Evolutionary conservation across 2,329 filamentous ascomycete genomes (phyloP).

Genomic region (Aspergillus tubingensis): DNA sequence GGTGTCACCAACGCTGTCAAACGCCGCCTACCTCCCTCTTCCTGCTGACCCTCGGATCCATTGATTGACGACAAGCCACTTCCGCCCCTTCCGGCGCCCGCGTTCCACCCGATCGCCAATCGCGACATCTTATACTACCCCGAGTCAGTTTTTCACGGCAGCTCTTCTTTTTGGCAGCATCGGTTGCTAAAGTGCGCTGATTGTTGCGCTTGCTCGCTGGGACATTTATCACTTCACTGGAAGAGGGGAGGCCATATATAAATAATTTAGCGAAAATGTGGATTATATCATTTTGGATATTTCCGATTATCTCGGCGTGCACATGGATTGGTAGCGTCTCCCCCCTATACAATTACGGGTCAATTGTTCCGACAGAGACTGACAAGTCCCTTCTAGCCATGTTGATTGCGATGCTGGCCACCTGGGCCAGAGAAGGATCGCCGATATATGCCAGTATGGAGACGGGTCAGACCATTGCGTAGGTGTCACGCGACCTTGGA

Average conservation of each 20-base stretch:
- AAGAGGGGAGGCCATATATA: background rate
- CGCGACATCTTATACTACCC: background rate
- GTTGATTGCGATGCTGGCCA: conserved; percentile 61
- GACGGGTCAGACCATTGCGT: conserved; percentile 56
- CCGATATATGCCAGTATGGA: conserved; percentile 58
- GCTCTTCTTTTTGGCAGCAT: background rate
- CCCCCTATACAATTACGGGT: background rate
- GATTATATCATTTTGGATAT: conserved; percentile 53
- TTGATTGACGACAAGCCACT: conserved; percentile 15
- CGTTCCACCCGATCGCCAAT: background rate
- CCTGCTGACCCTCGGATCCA: background rate
- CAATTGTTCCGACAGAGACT: background rate
- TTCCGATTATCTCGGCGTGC: conserved; percentile 61
- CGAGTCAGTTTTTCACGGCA: too few species aligned
- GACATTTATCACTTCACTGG: background rate
- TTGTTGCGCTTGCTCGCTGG: background rate
- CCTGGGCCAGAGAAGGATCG: conserved; percentile 56
- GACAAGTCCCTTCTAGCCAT: conserved; percentile 46
- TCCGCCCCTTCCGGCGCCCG: conserved; percentile 16
- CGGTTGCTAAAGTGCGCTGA: background rate
- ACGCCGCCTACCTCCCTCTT: background rate
- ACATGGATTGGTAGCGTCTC: conserved; percentile 53
- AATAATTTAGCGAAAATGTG: conserved; percentile 36
- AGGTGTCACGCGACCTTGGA: conserved; percentile 26
- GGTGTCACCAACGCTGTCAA: too few species aligned